phyloP scores from a whole-genome alignment of 192 early-diverging fungal genomes.

The Diversispora eburnea region DNA sequence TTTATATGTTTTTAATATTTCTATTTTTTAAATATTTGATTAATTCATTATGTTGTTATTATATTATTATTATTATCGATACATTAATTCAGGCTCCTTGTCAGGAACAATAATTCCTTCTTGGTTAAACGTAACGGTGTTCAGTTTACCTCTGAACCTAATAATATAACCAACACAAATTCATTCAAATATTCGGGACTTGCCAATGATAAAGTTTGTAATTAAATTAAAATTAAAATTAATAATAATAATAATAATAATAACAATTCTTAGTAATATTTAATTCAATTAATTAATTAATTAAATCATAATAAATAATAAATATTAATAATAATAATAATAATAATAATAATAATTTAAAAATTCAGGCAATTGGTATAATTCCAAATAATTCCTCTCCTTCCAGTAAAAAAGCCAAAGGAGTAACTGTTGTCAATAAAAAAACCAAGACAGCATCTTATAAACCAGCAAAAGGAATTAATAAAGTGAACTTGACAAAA shows the following conservation, averaged over 20 bases:
- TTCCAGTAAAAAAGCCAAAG: constrained; percentile 44
- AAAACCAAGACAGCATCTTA: constrained; percentile 52
- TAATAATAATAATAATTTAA: background rate
- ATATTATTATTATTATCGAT: background rate
- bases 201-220: constrained; percentile 67
- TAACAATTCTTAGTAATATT: background rate
- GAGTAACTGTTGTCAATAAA: constrained; percentile 59
- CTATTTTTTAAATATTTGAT: too few relatives aligned
- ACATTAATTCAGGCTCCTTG: constrained; percentile 47
- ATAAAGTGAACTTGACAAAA: constrained; percentile 57
- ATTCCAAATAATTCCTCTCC: constrained; percentile 30
- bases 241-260: too few relatives aligned
- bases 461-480: constrained; percentile 51
- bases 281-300: background rate
- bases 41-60: too few relatives aligned
- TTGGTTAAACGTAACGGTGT: constrained; percentile 77
- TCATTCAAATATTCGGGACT: constrained; percentile 80
- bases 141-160: constrained; percentile 67
- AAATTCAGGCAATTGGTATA: constrained; percentile 56
- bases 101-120: constrained; percentile 75
- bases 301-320: too few relatives aligned
- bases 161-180: constrained; percentile 77
- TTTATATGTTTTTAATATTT: too few relatives aligned
- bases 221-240: too few relatives aligned
- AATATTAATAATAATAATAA: too few relatives aligned